Evolutionary conservation across 768 basidiomycete genomes (phyloP), one percentile per base, ranked within the genome.

Genomic region (Pleurotus tuoliensis): DNA sequence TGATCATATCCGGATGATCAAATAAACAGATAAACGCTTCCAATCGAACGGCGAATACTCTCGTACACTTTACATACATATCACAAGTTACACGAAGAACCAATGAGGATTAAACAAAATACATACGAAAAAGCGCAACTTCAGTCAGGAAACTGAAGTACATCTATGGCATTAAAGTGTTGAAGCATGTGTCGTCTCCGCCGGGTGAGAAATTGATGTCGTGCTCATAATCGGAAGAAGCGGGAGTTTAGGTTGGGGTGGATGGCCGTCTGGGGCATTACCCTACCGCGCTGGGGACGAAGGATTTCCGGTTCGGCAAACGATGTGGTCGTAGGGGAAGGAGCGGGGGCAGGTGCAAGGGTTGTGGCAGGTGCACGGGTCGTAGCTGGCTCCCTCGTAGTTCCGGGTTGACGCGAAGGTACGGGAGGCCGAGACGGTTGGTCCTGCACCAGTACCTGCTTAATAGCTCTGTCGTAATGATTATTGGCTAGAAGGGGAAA

Each of bases 401-500:
- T 53, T 22, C 37, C 51, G 6, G 51, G 51, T 20, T 16, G 16
- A 25, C 20, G 56, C 13, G 51, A 53, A 18, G 55, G 34, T 22
- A 61, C 53, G 37, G 70, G 20, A 5, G 67, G 49, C 1, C 61
- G 48, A 22, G 56, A 50, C 20, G 49, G 40, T 15, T 64, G 64
- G n/a, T 59, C 72, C 37, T 62, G 59, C 13, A 63, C 63, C 30
- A 83, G 68, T 9, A 75, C 72, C 40, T 73, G 70, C 66, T 84
- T 83, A 55, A 83, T 77, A 16, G 72, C 76, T 15, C 73, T 64
- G 57, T 82, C 78, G 57, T 75, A 84, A 34, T 75, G 74, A 55
- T 75, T 64, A 60, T 84, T 84, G 24, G 68, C 82, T 71, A 47
- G 7, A 27, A 13, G 40, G 24, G 52, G 37, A 47, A 49, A 39